Conservation (phyloP, 2,329 filamentous ascomycete genomes). For the Teratosphaeria gauchensis region DNA sequence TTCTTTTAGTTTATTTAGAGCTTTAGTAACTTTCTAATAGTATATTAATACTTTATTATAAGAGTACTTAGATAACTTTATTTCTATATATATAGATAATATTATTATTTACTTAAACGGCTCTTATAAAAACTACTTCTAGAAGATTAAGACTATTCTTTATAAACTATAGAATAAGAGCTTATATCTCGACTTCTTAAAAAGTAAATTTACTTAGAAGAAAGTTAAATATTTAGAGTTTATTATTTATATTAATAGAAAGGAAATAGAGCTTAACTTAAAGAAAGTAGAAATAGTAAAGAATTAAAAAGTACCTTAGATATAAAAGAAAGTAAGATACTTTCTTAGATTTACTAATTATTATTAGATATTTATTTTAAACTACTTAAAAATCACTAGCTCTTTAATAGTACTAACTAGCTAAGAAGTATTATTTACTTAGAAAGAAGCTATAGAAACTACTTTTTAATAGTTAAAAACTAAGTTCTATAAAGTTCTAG, state of each 20-base stretch:
- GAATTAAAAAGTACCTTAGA: neutral
- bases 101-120: neutral
- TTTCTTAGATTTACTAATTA: constrained; percentile 16
- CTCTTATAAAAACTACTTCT: neutral
- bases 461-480: constrained; percentile 10
- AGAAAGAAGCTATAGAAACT: constrained; percentile 1
- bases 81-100: constrained; percentile 1
- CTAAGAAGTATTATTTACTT: constrained; percentile 8
- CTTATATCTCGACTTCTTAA: constrained; percentile 1
- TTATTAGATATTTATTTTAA: constrained; percentile 17
- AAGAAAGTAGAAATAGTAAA: neutral
- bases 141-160: neutral
- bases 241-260: constrained; percentile 4
- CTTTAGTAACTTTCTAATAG: constrained; percentile 13
- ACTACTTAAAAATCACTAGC: constrained; percentile 8
- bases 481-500: constrained; percentile 7
- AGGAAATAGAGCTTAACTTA: constrained; percentile 9
- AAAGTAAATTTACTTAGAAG: constrained; percentile 3
- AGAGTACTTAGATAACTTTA: constrained; percentile 7
- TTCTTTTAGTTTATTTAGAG: constrained; percentile 13
- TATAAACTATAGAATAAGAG: constrained; percentile 1
- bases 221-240: constrained; percentile 3
- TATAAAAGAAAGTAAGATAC: constrained; percentile 11
- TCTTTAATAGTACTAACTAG: constrained; percentile 8
- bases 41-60: too few relatives aligned